Evolutionary conservation across 2,329 filamentous ascomycete species (phyloP), one percentile per base, ranked within the genome.

Genomic region (Botrytis paeoniae): DNA sequence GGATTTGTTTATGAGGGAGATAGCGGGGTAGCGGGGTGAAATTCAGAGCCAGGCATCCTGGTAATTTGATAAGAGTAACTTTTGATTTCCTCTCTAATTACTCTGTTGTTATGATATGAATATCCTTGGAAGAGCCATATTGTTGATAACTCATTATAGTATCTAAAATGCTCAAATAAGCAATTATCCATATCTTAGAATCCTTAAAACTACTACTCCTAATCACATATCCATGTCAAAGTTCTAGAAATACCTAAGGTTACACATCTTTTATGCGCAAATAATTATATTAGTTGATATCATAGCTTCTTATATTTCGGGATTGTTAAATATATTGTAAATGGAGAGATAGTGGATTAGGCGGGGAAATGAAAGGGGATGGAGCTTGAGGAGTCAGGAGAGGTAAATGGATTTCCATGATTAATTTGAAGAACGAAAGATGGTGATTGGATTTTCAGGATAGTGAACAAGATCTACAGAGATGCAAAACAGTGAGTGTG

Each of bases 61-160:
- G 51, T 29, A 3, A 57, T 45, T 22, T 54, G 51, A 29, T 29
- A 29, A 29, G 25, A 18, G 5, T 5, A 18, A 29, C 18, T 57
- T 18, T 32, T 57, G n/a, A 57, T 57, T 29, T 4, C 16, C 4
- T 29, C 7, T 57, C 0, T 0, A 57, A 14, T 7, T 12, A 51
- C 3, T 29, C 29, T 8, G 6, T 57, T 16, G 6, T 57, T 18
- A 0, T 18, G 16, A 18, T 29, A 7, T 12, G 8, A n/a, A n/a
- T 1, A n/a, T n/a, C 12, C 12, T n/a, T 6, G 25, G 48, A 7
- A 7, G 48, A 54, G 48, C 5, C 4, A 25, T 51, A 1, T 54
- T 29, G 0, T 29, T n/a, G 51, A 29, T 18, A 0, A n/a, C 0
- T 54, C 6, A 3, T 29, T 6, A 3, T 29, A 1, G 51, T 1